Percentiles rank a stretch among this genome's conserved stretches.
phyloP scores from a whole-genome alignment of 148 eudicot species.

The Cornus suecica region DNA sequence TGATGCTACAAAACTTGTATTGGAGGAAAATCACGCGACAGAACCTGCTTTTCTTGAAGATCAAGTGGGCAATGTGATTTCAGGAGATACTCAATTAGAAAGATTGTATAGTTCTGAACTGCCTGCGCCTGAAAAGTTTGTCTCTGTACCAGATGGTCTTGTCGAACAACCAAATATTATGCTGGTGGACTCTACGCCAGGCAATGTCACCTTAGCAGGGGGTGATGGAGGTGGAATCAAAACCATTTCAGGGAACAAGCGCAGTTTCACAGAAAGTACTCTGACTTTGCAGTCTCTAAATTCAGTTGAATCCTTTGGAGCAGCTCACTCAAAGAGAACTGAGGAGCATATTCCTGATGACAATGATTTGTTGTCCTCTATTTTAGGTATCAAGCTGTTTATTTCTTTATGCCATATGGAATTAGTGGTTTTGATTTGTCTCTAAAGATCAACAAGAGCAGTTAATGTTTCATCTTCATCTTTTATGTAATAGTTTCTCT shows the following conservation, averaged over 20 bases:
- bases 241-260: conserved; percentile 57
- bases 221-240: conserved; percentile 39
- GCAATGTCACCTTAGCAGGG: conserved; percentile 17
- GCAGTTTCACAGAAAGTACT: conserved; percentile 82
- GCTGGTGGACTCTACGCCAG: conserved; percentile 53
- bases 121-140: conserved; percentile 58
- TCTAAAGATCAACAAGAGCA: background rate
- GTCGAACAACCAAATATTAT: conserved; percentile 30
- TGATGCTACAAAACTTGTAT: conserved; percentile 25
- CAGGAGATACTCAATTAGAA: conserved; percentile 25
- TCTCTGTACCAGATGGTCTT: conserved; percentile 35
- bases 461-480: background rate
- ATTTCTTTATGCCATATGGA: background rate
- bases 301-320: conserved; percentile 65
- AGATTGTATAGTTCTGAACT: conserved; percentile 33
- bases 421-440: background rate
- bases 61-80: conserved; percentile 22
- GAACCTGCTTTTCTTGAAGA: conserved; percentile 27
- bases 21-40: conserved; percentile 19
- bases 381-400: conserved; percentile 57
- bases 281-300: conserved; percentile 72
- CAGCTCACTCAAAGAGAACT: conserved; percentile 54
- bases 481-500: background rate
- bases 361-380: conserved; percentile 87
- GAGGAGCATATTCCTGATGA: conserved; percentile 68